A percentile compares a stretch with the other conserved stretches of the same genome.
Evolutionary conservation across 1,284 basidiomycete species (phyloP).

Genomic region (Stereum hirsutum): DNA sequence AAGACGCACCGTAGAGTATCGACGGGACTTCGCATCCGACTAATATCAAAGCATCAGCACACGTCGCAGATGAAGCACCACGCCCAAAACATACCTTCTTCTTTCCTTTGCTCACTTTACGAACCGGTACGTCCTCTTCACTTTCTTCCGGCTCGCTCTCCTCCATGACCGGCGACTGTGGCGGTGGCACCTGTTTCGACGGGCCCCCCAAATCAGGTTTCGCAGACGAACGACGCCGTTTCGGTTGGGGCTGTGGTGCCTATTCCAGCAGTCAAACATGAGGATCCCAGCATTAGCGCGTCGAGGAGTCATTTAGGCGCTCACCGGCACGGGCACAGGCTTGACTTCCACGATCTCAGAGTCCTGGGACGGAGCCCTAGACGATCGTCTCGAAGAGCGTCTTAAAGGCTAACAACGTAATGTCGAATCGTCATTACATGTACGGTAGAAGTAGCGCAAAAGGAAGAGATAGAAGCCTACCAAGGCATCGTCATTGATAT

Average conservation of each 20-base stretch:
- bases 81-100: conserved; percentile 45
- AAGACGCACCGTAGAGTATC: conserved; percentile 34
- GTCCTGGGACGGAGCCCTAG: conserved; percentile 20
- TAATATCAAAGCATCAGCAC: conserved; percentile 20
- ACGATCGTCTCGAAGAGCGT: conserved; percentile 30
- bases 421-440: conserved; percentile 6
- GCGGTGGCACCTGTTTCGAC: conserved; percentile 26
- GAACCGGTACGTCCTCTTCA: conserved; percentile 52
- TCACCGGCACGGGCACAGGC: conserved; percentile 14
- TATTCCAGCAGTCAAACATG: no score
- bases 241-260: conserved; percentile 28
- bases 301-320: conserved; percentile 5
- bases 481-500: conserved; percentile 42
- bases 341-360: conserved; percentile 1
- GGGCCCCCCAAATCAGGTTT: conserved; percentile 54
- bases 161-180: conserved; percentile 45
- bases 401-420: conserved; percentile 14
- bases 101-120: conserved; percentile 51
- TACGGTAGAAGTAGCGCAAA: conserved; percentile 4
- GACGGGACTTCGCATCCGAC: conserved; percentile 41
- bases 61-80: no score
- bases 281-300: conserved; percentile 3
- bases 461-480: conserved; percentile 11
- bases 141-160: conserved; percentile 82
- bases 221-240: conserved; percentile 58